Evolutionary conservation across 768 basidiomycete species (phyloP).

Genomic region (Xerocomus potaroensis): DNA sequence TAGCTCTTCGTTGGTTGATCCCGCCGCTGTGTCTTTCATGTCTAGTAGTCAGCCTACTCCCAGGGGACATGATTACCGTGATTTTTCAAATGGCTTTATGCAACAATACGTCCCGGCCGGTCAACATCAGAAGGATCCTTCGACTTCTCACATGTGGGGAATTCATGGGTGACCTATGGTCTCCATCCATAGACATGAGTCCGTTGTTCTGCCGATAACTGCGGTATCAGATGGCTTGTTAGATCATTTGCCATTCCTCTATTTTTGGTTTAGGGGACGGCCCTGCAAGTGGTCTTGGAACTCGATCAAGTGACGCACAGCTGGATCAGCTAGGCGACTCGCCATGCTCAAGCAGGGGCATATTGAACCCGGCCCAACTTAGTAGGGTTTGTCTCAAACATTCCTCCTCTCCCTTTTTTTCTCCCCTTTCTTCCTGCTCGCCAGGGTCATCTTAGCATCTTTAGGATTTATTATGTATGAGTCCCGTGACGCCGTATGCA

Average conservation of each 20-base stretch:
- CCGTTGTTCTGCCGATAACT: not conserved
- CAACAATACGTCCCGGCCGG: constrained; percentile 16
- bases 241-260: constrained; percentile 8
- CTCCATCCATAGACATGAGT: not conserved
- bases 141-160: constrained; percentile 23
- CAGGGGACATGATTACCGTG: constrained; percentile 6
- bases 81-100: constrained; percentile 8
- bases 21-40: constrained; percentile 20
- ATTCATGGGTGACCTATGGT: constrained; percentile 17
- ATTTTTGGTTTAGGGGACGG: not conserved
- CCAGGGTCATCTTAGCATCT: not conserved
- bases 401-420: not conserved
- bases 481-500: not conserved
- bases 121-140: constrained; percentile 19
- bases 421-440: not conserved
- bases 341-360: not conserved
- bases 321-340: not conserved
- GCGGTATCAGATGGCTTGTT: constrained; percentile 2
- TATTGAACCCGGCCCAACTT: too few relatives aligned
- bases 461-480: constrained; percentile 5
- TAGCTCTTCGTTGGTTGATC: constrained; percentile 14
- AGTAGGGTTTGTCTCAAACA: constrained; percentile 1
- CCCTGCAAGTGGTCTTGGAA: constrained; percentile 1
- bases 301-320: not conserved
- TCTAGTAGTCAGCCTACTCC: constrained; percentile 4